These are phyloP conservation scores for Aspergillus pseudoviridinutans DNA, from an alignment of 2,329 filamentous ascomycete genomes.

Conservation along the genomic window DNA sequence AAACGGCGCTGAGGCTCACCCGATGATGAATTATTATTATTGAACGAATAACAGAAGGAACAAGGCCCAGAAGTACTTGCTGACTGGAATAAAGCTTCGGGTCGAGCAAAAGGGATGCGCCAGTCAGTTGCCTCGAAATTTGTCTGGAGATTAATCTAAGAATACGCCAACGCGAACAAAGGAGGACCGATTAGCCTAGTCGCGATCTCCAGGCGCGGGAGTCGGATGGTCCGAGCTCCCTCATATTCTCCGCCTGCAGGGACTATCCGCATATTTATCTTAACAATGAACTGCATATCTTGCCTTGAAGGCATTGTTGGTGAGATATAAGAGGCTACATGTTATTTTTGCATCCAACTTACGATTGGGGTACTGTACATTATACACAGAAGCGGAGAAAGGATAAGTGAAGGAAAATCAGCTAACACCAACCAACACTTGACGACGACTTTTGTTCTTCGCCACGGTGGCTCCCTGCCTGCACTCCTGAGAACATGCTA, in stretches of 20 bases:
- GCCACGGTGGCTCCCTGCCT: neutral
- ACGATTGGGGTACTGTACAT: conserved; percentile 16
- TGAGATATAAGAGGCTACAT: neutral
- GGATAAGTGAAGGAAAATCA: neutral
- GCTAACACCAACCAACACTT: neutral
- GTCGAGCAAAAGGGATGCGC: neutral
- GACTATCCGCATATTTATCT: neutral
- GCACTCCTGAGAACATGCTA: neutral
- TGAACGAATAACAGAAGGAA: neutral
- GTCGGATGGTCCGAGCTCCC: conserved; percentile 33
- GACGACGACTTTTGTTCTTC: neutral
- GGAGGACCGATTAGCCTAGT: conserved; percentile 25
- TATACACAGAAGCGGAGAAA: conserved; percentile 2
- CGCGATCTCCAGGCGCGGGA: conserved; percentile 33
- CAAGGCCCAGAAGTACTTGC: neutral
- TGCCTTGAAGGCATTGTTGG: neutral
- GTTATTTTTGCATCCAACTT: neutral
- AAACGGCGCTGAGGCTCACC: conserved; percentile 10
- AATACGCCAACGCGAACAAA: conserved; percentile 15
- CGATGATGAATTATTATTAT: neutral
- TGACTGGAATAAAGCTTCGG: neutral
- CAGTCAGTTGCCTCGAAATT: neutral
- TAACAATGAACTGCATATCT: neutral
- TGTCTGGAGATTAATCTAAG: conserved; percentile 7
- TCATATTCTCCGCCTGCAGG: conserved; percentile 8